Evolutionary conservation across 2,329 filamentous ascomycete species (phyloP), one percentile per base, ranked within the genome.

Genomic region (Microdochium bolleyi): DNA sequence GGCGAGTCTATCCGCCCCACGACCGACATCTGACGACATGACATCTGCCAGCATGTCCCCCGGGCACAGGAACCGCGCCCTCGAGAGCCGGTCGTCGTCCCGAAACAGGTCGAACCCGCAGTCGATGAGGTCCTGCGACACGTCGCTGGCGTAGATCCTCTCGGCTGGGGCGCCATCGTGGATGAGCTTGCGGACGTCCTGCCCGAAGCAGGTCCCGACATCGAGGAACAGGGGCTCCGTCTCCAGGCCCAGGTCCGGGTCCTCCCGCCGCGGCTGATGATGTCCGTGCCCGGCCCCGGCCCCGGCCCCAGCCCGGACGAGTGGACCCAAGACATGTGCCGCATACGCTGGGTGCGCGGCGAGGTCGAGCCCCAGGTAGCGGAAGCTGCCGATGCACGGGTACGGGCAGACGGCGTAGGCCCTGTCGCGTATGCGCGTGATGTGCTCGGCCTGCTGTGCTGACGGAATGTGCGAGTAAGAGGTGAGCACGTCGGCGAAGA

Each of bases 361-460:
- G 5, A 74, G 58, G 48, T 68, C 65, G 14, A 74, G 67, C 44
- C 71, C 65, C 1, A 75, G 61, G 57, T 75, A 75, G 24, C 68
- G 66, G 55, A 70, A 71, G 22, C 65, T 64, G 16, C 72, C 72
- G 27, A 75, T 65, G 54, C 73, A 75, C 1, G 73, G 69, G 55
- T 73, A 76, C 3, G 69, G 70, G 49, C 56, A 59, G 21, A 51
- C 51, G 19, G 51, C 49, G 30, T 61, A 64, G 13, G 57, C 61
- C 25, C 54, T 57, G 37, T 64, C 51, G 48, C 62, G 62, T 22
- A 63, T 9, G 19, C 56, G 57, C 10, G 56, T 51, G 27, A 63
- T 53, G 51, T 64, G 61, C 2, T 56, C 48, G 32, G 59, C 49
- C 50, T 64, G 62, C 4, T 53, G 16, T 10, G n/a, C 41, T 10